Percentiles rank a stretch among this genome's conserved stretches.
phyloP scores from a whole-genome alignment of 768 basidiomycete genomes.

The Kwoniella mangroviensis region DNA sequence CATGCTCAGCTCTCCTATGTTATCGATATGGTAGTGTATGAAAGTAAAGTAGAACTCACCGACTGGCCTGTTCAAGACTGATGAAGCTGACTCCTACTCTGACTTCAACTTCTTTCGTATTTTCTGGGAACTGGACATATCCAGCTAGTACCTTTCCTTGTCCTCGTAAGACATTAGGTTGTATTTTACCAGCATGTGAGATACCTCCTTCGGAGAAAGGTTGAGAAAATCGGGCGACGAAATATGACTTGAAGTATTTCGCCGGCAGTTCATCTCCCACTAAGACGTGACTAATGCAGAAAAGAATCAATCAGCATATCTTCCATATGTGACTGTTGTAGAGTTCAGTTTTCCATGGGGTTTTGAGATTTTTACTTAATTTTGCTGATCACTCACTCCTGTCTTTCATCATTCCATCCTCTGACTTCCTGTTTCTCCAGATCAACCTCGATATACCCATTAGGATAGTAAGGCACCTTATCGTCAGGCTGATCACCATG shows the following conservation, averaged over 20 bases:
- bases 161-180: conserved; percentile 52
- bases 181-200: conserved; percentile 61
- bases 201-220: conserved; percentile 63
- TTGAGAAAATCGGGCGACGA: conserved; percentile 59
- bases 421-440: conserved; percentile 63
- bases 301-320: too few species aligned
- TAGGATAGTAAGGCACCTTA: conserved; percentile 64
- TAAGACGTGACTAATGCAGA: conserved; percentile 31
- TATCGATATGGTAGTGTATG: too few species aligned
- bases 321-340: too few species aligned
- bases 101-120: conserved; percentile 61
- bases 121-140: conserved; percentile 49
- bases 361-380: not conserved
- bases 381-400: conserved; percentile 69
- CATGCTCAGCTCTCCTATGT: too few species aligned
- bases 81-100: conserved; percentile 76
- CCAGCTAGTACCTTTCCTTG: conserved; percentile 64
- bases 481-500: conserved; percentile 57
- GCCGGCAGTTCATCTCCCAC: conserved; percentile 48
- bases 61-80: conserved; percentile 68
- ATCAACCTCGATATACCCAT: conserved; percentile 64
- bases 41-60: conserved; percentile 20
- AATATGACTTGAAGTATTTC: conserved; percentile 60
- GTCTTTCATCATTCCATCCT: conserved; percentile 70
- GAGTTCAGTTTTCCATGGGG: not conserved